Evolutionary conservation across 805 yeast species (phyloP).

Genomic region (Saturnispora ahearnii): DNA sequence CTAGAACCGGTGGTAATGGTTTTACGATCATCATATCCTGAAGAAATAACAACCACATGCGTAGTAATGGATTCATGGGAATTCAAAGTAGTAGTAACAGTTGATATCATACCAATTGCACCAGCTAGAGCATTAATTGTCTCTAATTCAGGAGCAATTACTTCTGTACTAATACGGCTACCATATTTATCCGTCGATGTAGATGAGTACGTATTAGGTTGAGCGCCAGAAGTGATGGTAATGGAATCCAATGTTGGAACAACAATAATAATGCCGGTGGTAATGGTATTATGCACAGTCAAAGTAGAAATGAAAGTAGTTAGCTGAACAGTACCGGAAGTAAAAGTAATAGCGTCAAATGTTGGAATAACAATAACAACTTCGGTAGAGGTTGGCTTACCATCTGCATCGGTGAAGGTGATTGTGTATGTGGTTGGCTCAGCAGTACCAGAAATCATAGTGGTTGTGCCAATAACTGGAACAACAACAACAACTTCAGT

Average conservation of each 20-base stretch:
- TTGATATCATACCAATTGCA: too few species aligned
- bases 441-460: not conserved
- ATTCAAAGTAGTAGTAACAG: too few species aligned
- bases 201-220: too few species aligned
- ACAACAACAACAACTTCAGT: not conserved
- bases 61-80: too few species aligned
- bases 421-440: not conserved
- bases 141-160: too few species aligned
- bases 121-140: too few species aligned
- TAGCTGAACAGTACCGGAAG: not conserved
- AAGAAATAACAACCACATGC: too few species aligned
- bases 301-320: not conserved
- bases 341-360: not conserved
- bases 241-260: not conserved
- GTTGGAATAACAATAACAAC: not conserved
- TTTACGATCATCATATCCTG: too few species aligned
- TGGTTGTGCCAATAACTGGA: not conserved
- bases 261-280: not conserved
- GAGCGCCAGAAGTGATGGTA: not conserved
- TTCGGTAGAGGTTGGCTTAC: not conserved
- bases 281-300: not conserved
- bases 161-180: too few species aligned
- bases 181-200: too few species aligned
- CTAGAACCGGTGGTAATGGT: too few species aligned
- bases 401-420: not conserved